phyloP scores from a whole-genome alignment of 345 rosid genomes.

The Pseudoturritis turrita region DNA sequence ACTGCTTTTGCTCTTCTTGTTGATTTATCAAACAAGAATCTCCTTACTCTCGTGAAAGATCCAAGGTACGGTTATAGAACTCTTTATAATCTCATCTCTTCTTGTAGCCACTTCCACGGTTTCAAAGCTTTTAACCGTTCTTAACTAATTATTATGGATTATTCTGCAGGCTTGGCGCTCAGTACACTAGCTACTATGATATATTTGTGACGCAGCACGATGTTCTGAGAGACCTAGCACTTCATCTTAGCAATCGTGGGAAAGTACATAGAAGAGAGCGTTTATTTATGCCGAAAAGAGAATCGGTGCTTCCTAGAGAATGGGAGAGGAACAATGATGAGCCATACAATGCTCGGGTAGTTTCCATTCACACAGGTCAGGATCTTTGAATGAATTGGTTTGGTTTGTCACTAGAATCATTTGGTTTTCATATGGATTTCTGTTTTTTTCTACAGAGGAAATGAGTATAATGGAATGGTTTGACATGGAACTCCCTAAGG shows the following conservation, averaged over 20 bases:
- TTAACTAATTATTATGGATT: background rate
- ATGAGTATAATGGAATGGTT: constrained; percentile 92
- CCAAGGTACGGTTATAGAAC: constrained; percentile 39
- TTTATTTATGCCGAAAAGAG: constrained; percentile 72
- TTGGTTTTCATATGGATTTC: background rate
- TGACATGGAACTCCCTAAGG: constrained; percentile 74
- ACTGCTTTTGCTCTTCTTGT: constrained; percentile 75
- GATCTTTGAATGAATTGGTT: background rate
- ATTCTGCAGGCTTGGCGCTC: constrained; percentile 57
- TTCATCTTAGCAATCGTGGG: constrained; percentile 52
- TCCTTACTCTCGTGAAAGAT: constrained; percentile 76
- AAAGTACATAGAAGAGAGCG: constrained; percentile 45
- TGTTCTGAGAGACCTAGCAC: constrained; percentile 80
- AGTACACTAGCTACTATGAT: constrained; percentile 66
- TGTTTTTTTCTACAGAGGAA: constrained; percentile 41
- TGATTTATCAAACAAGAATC: constrained; percentile 78
- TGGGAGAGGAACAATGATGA: constrained; percentile 68
- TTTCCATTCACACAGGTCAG: constrained; percentile 79
- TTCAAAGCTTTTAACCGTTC: background rate
- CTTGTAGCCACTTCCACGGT: background rate
- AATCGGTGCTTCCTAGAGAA: constrained; percentile 51
- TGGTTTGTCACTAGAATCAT: background rate
- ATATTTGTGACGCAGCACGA: constrained; percentile 74
- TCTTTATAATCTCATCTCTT: constrained; percentile 8
- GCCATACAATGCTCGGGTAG: constrained; percentile 64